A percentile compares a stretch with the other conserved stretches of the same genome.
phyloP scores from a whole-genome alignment of 306 rosid species.

The Mimosa bimucronata region DNA sequence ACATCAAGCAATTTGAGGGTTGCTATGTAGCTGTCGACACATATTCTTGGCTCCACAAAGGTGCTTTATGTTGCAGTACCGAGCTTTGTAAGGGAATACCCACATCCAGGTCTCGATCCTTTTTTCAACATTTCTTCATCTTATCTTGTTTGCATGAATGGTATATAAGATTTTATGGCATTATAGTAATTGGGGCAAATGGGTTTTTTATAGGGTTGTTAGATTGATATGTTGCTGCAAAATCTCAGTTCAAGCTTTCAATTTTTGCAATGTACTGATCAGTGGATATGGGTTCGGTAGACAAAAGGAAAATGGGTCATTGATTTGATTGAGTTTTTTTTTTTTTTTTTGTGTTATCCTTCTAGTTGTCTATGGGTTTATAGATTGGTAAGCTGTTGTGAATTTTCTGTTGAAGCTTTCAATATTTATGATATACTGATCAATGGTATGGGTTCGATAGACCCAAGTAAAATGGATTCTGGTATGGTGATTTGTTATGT shows the following conservation, averaged over 20 bases:
- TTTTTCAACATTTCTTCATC: not conserved
- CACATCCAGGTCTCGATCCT: slow-evolving; percentile 65
- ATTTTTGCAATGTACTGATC: not conserved
- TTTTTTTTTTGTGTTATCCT: not conserved
- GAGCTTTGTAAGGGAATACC: slow-evolving; percentile 81
- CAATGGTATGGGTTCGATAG: slow-evolving; percentile 1
- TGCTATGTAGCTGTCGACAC: slow-evolving; percentile 76
- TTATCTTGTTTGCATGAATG: not conserved
- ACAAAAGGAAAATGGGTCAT: slow-evolving; percentile 7
- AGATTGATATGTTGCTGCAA: not conserved
- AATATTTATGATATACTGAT: not conserved
- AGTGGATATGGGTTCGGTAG: not conserved
- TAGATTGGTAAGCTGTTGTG: not conserved
- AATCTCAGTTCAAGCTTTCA: not conserved
- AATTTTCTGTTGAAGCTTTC: not conserved
- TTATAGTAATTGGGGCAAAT: slow-evolving; percentile 2
- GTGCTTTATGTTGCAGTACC: slow-evolving; percentile 89
- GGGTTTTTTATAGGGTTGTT: not conserved
- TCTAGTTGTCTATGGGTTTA: no score
- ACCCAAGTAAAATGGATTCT: slow-evolving; percentile 14
- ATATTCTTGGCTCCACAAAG: slow-evolving; percentile 97
- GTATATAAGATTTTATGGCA: not conserved
- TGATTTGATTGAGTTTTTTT: not conserved
- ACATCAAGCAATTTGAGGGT: slow-evolving; percentile 78
- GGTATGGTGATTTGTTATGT: not conserved